Base-by-base conservation (phyloP, 2,329 filamentous ascomycete species). In the Claviceps fusiformis region DNA sequence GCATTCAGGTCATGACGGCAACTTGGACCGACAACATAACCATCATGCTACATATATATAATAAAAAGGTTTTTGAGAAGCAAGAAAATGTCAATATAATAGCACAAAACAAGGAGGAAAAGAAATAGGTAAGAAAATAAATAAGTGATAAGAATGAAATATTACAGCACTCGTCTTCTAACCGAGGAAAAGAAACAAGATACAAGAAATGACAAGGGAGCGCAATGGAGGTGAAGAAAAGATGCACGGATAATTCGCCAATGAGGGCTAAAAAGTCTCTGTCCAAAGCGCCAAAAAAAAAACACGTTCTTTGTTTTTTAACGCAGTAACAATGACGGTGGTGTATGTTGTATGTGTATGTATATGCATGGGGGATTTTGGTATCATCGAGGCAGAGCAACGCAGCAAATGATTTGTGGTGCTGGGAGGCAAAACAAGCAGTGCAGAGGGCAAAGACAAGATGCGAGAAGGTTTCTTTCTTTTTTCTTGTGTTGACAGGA, bases 371-470 rank as follows among this genome's bases (percentile, higher is more conserved):
- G 62, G 44, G 44, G 24, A n/a, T 15, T 62, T 65, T 68, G 67
- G 67, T 69, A 68, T 69, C 65, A 69, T 39, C 68, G 46, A 54
- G 52, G 75, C 64, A 66, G 66, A 63, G 61, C 67, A 65, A 55
- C 56, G 41, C 50, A 49, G 29, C 33, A 39, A 33, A 17, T 48
- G 62, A 66, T 24, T 57, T 61, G 56, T 57, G 58, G 55, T 58
- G 58, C 55, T 52, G 46, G 56, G 58, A 58, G 56, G 55, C 58
- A 63, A 63, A 59, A 56, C 59, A 63, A 63, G 60, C 59, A 59
- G 57, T 59, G 62, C 60, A 47, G 27, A 72, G 63, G 67, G 70
- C 24, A 3, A 24, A 72, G 74, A 13, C 10, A 70, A 73, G 60
- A 67, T 66, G 67, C 61, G 61, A 64, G 57, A 54, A 50, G 3